Evolutionary conservation across 2,329 filamentous ascomycete genomes (phyloP), one percentile per base, ranked within the genome.

Genomic region (Karstenula rhodostoma): DNA sequence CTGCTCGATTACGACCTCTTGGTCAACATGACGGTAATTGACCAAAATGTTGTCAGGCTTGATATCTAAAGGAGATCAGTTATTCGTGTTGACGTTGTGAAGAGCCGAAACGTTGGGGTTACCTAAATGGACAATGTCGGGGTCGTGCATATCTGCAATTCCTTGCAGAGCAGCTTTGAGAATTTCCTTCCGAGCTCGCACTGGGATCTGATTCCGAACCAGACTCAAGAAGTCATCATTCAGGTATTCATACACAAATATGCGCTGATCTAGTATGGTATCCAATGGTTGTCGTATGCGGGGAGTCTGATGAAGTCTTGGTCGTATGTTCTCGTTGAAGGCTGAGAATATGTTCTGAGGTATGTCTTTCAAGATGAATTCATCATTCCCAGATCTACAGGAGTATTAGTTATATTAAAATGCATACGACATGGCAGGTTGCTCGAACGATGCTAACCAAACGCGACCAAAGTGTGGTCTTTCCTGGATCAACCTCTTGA

Each of bases 31-130:
- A 23, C 50, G 62, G 57, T 50, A 64, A 44, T 73, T 47, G 33
- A 72, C 63, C 66, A 75, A 56, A 43, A 76, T 60, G 48, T 76
- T 74, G 57, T 75, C 66, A 5, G 72, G 65, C 49, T 76, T 75
- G 33, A 75, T 52, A 55, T 75, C 70, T 74, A 49, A 29, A 48
- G 22, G 4, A 57, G 6, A 57, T 66, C 48, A 65, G 58, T 48
- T 56, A 33, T 25, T n/a, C 49, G 50, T 29, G n/a, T n/a, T n/a
- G n/a, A n/a, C n/a, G n/a, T n/a, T n/a, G n/a, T n/a, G n/a, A n/a
- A n/a, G n/a, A n/a, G n/a, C n/a, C 44, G 27, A 4, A 12, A 27
- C 29, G 22, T 29, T n/a, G 22, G 4, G 17, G 23, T 4, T 6
- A 27, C 71, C 72, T 62, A 70, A 29, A 61, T 75, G 67, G 15